These are phyloP conservation scores for Russula abietina DNA, from an alignment of 768 basidiomycete species.

Conservation along the genomic window DNA sequence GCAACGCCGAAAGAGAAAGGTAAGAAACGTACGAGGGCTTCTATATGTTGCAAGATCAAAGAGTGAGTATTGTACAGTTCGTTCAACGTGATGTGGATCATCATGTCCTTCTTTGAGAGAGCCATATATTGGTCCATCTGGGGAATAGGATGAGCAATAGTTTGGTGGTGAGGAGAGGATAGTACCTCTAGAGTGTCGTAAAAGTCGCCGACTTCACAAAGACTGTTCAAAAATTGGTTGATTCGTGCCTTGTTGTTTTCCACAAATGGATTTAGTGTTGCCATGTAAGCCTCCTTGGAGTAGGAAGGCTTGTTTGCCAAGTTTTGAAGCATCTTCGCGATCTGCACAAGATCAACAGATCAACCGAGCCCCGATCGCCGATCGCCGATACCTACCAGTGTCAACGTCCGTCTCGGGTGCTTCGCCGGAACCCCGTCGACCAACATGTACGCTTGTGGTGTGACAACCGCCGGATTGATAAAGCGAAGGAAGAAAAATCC, in stretches of 20 bases:
- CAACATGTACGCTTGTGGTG: conserved; percentile 99
- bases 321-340: conserved; percentile 99
- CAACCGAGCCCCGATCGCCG: not conserved
- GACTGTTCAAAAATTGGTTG: conserved; percentile 92
- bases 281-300: conserved; percentile 98
- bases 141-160: not conserved
- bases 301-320: conserved; percentile 98
- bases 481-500: conserved; percentile 99
- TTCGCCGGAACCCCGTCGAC: conserved; percentile 97
- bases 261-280: conserved; percentile 95
- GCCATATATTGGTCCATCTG: conserved; percentile 99
- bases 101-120: conserved; percentile 95
- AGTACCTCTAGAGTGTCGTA: conserved; percentile 93
- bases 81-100: conserved; percentile 97
- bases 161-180: not conserved
- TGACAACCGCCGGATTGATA: conserved; percentile 98
- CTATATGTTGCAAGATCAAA: conserved; percentile 89
- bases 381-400: conserved; percentile 47
- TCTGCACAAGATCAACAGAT: conserved; percentile 42
- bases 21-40: conserved; percentile 66
- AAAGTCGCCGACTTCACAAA: conserved; percentile 99
- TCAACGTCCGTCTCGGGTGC: conserved; percentile 93
- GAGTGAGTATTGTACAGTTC: conserved; percentile 99
- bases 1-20: conserved; percentile 28
- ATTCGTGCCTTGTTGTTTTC: conserved; percentile 98